phyloP scores from a whole-genome alignment of 2,329 filamentous ascomycete genomes.

The Fusarium paranaense region DNA sequence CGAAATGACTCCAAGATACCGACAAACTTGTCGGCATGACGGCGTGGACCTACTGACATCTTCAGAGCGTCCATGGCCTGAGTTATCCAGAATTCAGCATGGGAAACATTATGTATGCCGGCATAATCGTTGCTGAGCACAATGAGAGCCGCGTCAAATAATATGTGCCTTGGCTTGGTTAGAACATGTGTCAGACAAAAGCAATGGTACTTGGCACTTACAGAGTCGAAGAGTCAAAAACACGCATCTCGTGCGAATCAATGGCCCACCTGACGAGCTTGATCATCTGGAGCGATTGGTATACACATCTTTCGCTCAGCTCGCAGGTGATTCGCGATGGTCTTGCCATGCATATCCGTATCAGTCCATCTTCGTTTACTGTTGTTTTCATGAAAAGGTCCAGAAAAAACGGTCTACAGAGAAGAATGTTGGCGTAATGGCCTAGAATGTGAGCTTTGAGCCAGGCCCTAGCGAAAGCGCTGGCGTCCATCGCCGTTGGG shows the following conservation, averaged over 20 bases:
- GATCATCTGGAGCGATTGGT: constrained; percentile 55
- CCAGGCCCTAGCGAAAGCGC: constrained; percentile 66
- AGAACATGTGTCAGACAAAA: not conserved
- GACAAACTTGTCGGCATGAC: constrained; percentile 61
- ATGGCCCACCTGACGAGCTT: constrained; percentile 59
- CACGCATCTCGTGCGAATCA: constrained; percentile 58
- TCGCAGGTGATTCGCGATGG: constrained; percentile 40
- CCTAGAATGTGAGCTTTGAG: constrained; percentile 72
- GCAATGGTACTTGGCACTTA: constrained; percentile 50
- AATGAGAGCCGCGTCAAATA: constrained; percentile 66
- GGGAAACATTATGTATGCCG: constrained; percentile 58
- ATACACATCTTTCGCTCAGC: constrained; percentile 57
- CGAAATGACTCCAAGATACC: constrained; percentile 64
- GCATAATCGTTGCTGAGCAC: constrained; percentile 69
- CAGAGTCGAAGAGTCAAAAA: constrained; percentile 68
- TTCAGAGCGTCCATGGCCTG: constrained; percentile 61
- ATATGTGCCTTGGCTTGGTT: constrained; percentile 60
- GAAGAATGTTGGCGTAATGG: constrained; percentile 71
- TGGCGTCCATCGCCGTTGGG: constrained; percentile 1
- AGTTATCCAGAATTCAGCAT: constrained; percentile 53
- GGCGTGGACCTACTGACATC: constrained; percentile 61
- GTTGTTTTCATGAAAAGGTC: constrained; percentile 62
- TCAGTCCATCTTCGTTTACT: not conserved
- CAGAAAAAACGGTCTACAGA: constrained; percentile 74
- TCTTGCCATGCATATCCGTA: not conserved